Percentiles rank a stretch among this genome's conserved stretches.
Conservation (phyloP, 306 rosid species). For the Amphicarpaea edgeworthii region DNA sequence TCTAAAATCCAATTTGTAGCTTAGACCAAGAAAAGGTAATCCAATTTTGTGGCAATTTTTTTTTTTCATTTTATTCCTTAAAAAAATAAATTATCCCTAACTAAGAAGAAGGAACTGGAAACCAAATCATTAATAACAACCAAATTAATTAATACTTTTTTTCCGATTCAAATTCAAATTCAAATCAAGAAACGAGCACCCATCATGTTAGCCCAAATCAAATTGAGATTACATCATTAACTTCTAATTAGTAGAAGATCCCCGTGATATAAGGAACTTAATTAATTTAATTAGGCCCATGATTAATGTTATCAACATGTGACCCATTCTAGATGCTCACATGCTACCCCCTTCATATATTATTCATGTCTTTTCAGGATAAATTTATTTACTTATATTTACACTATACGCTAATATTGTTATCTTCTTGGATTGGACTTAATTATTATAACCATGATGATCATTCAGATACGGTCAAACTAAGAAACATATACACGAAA, state of each 20-base stretch:
- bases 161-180: no score
- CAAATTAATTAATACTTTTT: neutral
- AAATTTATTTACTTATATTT: neutral
- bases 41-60: neutral
- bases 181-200: neutral
- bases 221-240: neutral
- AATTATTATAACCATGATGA: no score
- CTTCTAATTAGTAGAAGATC: conserved; percentile 5
- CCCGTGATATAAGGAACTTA: conserved; percentile 2
- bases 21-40: no score
- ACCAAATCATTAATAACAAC: neutral
- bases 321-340: conserved; percentile 36
- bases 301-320: conserved; percentile 27
- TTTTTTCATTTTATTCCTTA: neutral
- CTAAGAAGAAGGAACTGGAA: neutral
- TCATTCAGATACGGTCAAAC: conserved; percentile 38
- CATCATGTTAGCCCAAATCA: conserved; percentile 10
- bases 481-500: neutral
- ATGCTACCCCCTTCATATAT: conserved; percentile 20
- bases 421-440: neutral
- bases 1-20: neutral
- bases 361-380: neutral
- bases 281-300: conserved; percentile 10
- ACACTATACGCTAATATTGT: neutral
- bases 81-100: neutral